These are phyloP conservation scores for Solanum dulcamara DNA, from an alignment of 257 asterid species.

Conservation along the genomic window DNA sequence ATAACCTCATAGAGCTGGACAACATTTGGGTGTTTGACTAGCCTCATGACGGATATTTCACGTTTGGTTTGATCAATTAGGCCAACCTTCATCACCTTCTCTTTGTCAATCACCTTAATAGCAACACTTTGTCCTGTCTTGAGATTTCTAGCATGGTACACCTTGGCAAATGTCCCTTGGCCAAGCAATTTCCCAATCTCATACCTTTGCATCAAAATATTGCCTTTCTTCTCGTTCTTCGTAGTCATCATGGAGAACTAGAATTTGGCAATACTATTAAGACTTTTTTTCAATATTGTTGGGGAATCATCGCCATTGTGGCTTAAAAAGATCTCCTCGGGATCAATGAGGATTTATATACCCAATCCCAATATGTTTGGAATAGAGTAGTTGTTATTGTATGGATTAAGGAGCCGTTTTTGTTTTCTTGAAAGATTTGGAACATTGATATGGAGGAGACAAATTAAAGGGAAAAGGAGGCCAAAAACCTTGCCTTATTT, in stretches of 20 bases:
- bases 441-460: background rate
- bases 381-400: background rate
- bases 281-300: background rate
- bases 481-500: background rate
- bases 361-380: background rate
- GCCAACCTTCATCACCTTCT: constrained; percentile 49
- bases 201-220: constrained; percentile 53
- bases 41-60: constrained; percentile 76
- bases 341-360: background rate
- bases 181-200: constrained; percentile 78
- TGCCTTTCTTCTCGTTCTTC: constrained; percentile 48
- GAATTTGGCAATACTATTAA: background rate
- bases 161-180: constrained; percentile 87
- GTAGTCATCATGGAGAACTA: background rate
- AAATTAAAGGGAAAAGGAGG: background rate
- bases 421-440: background rate
- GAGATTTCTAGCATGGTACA: constrained; percentile 54
- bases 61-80: constrained; percentile 73
- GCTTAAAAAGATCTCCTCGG: background rate
- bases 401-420: background rate
- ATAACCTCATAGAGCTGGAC: constrained; percentile 79
- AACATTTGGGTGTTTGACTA: constrained; percentile 63
- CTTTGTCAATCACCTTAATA: constrained; percentile 61
- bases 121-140: constrained; percentile 60
- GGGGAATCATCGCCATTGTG: background rate